Base-by-base conservation (phyloP, 805 yeast species). In the Cyberlindnera veronae region DNA sequence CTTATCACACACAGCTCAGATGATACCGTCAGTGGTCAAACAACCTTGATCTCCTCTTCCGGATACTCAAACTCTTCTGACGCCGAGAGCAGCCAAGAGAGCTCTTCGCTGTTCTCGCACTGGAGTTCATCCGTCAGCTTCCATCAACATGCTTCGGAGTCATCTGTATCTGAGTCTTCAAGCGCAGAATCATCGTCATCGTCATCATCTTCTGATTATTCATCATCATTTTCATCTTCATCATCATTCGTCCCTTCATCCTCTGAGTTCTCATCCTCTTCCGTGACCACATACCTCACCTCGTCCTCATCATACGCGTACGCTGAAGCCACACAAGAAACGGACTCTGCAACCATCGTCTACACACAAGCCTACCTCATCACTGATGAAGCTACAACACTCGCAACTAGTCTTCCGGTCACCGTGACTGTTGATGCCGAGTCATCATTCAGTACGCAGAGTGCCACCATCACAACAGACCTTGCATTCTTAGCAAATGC, bases 321-420 rank as follows among this genome's bases (percentile, higher is more conserved):
- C 29, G 32, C 43, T 7, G 34, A 38, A n/a, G 2, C 45, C 16
- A 36, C 42, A 18, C 14, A 32, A 3, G 32, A 15, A 17, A 40
- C 42, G 14, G 31, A 38, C 8, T 20, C 31, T 8, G 43, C 45
- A n/a, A 50, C 60, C 0, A 28, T 41, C 16, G 44, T 36, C 6
- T 54, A 50, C 32, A 41, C 46, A 12, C 61, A 52, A 35, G 39
- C 41, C 1, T 53, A 44, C 34, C 38, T 34, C 26, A 44, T 50
- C 16, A 50, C 59, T 5, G 53, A 32, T 17, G 39, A 39, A 1
- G 18, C 46, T 3, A 52, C 55, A 1, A 49, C 58, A 6, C 16
- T 52, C 16, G 48, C 44, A 0, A 55, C 58, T 7, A 37, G 39
- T 4, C 28, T 56, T 5, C 53, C 56, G 9, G 35, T 42, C 5